Evolutionary conservation across 768 basidiomycete species (phyloP).

Genomic region (Tricholomella constricta): DNA sequence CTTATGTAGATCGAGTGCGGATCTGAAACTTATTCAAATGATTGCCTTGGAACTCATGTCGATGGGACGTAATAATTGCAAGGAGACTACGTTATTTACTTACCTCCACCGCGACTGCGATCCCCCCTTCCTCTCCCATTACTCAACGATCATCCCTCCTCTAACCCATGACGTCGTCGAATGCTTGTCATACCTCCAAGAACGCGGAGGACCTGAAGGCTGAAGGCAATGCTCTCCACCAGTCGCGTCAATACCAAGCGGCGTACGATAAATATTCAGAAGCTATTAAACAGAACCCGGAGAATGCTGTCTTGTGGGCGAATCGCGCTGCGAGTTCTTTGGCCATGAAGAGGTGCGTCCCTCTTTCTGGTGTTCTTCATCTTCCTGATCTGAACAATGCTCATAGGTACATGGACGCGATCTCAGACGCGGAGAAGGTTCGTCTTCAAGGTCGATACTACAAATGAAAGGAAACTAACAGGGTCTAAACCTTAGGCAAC

Average conservation of each 20-base stretch:
- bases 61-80: slow-evolving; percentile 1
- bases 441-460: not conserved
- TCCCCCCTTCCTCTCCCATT: too few species aligned
- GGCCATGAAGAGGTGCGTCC: slow-evolving; percentile 35
- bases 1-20: too few species aligned
- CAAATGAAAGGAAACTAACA: too few species aligned
- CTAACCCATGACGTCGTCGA: not conserved
- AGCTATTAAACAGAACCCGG: slow-evolving; percentile 39
- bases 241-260: slow-evolving; percentile 31
- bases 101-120: too few species aligned
- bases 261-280: slow-evolving; percentile 43
- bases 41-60: slow-evolving; percentile 1
- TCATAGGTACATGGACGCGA: slow-evolving; percentile 33
- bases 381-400: not conserved
- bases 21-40: slow-evolving; percentile 5
- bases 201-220: slow-evolving; percentile 35
- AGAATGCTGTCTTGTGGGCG: slow-evolving; percentile 43
- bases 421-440: slow-evolving; percentile 33
- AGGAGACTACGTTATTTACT: not conserved
- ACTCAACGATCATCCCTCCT: not conserved
- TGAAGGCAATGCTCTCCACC: slow-evolving; percentile 42
- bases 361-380: not conserved
- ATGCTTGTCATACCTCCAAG: slow-evolving; percentile 6
- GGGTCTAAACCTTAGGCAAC: slow-evolving; percentile 30
- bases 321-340: slow-evolving; percentile 47